Evolutionary conservation across 768 basidiomycete genomes (phyloP).

Genomic region (Suillus variegatus): DNA sequence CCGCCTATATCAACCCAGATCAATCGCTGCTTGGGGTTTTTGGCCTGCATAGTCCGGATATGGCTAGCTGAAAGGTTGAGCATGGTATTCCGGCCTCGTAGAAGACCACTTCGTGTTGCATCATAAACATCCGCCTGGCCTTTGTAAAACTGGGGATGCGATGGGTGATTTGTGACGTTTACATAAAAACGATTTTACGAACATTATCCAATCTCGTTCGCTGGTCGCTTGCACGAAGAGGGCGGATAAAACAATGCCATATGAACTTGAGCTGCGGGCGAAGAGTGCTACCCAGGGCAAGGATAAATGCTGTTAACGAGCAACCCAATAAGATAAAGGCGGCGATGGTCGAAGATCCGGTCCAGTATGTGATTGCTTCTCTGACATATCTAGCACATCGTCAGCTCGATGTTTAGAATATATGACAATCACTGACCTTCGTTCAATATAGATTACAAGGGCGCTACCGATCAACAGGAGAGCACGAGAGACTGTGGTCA

Average conservation of each 20-base stretch:
- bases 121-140: conserved; percentile 78
- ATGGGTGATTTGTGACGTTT: background rate
- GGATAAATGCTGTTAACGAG: conserved; percentile 20
- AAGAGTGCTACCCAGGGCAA: conserved; percentile 27
- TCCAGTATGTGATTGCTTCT: conserved; percentile 24
- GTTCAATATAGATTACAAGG: conserved; percentile 19
- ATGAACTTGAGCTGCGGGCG: conserved; percentile 46
- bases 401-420: background rate
- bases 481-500: conserved; percentile 15
- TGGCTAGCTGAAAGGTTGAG: conserved; percentile 66
- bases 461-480: conserved; percentile 22
- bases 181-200: background rate
- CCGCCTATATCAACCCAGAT: conserved; percentile 83
- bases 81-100: conserved; percentile 75
- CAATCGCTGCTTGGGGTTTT: conserved; percentile 45
- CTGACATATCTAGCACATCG: conserved; percentile 18
- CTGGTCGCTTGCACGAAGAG: conserved; percentile 42
- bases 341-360: conserved; percentile 29
- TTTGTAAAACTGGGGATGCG: conserved; percentile 51
- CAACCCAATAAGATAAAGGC: conserved; percentile 29
- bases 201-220: conserved; percentile 48
- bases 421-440: conserved; percentile 14
- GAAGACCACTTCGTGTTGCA: conserved; percentile 56
- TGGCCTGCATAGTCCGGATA: conserved; percentile 46
- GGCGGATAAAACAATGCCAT: conserved; percentile 52